Base-by-base conservation (phyloP, 2,329 filamentous ascomycete species). In the Alternaria sp. region DNA sequence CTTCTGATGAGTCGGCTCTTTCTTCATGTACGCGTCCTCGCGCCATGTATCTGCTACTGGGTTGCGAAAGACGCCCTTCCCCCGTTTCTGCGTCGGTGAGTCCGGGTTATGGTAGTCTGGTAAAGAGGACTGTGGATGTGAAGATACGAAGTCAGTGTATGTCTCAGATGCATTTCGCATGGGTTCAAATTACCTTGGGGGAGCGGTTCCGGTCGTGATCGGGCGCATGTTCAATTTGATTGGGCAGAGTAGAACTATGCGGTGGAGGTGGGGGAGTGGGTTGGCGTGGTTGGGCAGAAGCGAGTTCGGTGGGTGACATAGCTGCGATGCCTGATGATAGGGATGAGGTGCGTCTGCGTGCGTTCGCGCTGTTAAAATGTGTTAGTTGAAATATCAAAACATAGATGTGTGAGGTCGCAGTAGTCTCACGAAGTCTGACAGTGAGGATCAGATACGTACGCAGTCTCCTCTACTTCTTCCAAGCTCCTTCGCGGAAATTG, bases 41-140 rank as follows among this genome's bases (percentile, higher is more conserved):
- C 43, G 48, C 57, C 61, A 63, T 7, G 53, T 61, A 28, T 63
- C 61, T 7, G 53, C 43, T 5, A 57, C 49, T 1, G 57, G 57
- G 28, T 63, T 63, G 30, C 61, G 57, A 11, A 24, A 18, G 36
- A 57, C 38, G 6, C 38, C 43, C 11, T 49, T 39, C 3, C 51
- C 51, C 8, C 57, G 49, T 41, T 41, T 54, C 43, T 58, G 59
- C 8, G 49, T 58, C 12, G 48, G 48, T 7, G 51, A 55, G 5
- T 38, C 47, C 0, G 60, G 46, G 18, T 54, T 14, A 24, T 55
- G 43, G 22, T 53, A 44, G 28, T 60, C 53, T 26, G 48, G 57
- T n/a, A 63, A 24, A 8, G 24, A 30, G 2, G 60, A 34, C 16
- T 36, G 32, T 7, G 14, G 6, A 14, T 6, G 14, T 7, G 32